Conservation (phyloP, 192 early-diverging fungal species). For the Allomyces macrogynus region DNA sequence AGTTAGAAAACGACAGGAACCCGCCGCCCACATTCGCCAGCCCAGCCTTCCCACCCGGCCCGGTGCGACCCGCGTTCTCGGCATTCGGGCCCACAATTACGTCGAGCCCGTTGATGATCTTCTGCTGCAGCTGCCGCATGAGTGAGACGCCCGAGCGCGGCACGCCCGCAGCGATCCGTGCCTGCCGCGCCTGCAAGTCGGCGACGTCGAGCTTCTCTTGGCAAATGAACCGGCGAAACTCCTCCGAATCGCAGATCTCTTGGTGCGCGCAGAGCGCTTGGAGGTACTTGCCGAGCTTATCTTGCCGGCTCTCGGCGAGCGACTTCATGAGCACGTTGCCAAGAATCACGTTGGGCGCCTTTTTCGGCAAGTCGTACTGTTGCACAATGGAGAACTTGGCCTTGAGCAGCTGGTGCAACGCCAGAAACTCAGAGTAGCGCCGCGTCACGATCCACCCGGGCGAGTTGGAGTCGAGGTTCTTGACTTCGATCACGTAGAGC, state of each 20-base stretch:
- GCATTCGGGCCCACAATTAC: no score
- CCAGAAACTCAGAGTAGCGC: conserved; percentile 65
- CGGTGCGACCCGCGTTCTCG: no score
- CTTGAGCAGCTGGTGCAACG: conserved; percentile 51
- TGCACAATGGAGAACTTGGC: conserved; percentile 33
- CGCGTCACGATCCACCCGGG: conserved; percentile 52
- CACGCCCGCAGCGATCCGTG: no score
- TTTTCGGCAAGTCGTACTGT: conserved; percentile 47
- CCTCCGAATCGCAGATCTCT: conserved; percentile 35
- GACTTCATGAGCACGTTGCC: conserved; percentile 17
- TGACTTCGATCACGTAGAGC: conserved; percentile 47
- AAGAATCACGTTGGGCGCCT: conserved; percentile 45
- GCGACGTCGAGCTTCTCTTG: not conserved
- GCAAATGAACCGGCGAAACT: conserved; percentile 53
- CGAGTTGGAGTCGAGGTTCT: conserved; percentile 24
- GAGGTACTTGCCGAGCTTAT: conserved; percentile 48
- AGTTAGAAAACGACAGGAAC: no score
- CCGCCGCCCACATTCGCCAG: no score
- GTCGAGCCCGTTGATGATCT: no score
- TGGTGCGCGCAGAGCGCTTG: conserved; percentile 26
- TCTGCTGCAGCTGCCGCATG: no score
- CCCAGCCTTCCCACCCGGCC: no score
- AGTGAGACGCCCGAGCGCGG: no score
- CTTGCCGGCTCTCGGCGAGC: conserved; percentile 47
- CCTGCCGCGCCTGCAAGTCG: no score